Evolutionary conservation across 208 protist species (phyloP).

Genomic region (Phytomonas sp.): DNA sequence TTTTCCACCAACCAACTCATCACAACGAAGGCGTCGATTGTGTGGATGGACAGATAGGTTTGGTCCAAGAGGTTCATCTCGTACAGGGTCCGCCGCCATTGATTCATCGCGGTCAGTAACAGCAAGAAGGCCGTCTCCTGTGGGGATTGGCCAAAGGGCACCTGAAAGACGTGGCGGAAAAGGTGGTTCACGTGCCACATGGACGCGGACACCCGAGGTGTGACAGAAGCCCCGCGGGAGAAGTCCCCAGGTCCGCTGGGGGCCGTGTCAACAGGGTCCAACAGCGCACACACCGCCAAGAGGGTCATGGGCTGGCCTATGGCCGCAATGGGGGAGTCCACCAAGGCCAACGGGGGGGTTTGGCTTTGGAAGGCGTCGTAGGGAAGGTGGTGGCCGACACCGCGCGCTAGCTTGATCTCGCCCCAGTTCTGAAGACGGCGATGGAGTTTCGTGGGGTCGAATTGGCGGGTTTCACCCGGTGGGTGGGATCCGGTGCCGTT

Average conservation of each 20-base stretch:
- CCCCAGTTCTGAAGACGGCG: background rate
- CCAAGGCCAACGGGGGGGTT: background rate
- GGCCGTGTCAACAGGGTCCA: background rate
- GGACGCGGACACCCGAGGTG: background rate
- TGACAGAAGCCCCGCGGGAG: background rate
- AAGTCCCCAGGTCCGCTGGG: background rate
- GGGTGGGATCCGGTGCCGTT: background rate
- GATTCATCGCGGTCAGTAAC: conserved; percentile 28
- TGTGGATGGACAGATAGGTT: conserved; percentile 26
- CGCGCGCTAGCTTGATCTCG: background rate
- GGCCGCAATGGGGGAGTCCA: background rate
- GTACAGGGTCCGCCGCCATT: conserved; percentile 12
- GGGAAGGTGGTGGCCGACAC: background rate
- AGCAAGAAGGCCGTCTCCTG: conserved; percentile 17
- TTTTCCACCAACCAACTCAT: conserved; percentile 25
- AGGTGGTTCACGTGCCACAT: background rate
- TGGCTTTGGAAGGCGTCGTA: background rate
- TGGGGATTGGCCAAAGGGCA: background rate
- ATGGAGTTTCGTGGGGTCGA: background rate
- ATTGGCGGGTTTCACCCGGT: background rate
- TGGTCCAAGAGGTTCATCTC: conserved; percentile 17
- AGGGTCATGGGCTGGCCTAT: background rate
- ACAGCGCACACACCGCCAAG: background rate
- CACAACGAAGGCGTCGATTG: conserved; percentile 48
- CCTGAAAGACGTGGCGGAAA: background rate